Percentiles rank a stretch among this genome's conserved stretches.
phyloP scores from a whole-genome alignment of 345 rosid genomes.

The Raphanus raphanistrum region DNA sequence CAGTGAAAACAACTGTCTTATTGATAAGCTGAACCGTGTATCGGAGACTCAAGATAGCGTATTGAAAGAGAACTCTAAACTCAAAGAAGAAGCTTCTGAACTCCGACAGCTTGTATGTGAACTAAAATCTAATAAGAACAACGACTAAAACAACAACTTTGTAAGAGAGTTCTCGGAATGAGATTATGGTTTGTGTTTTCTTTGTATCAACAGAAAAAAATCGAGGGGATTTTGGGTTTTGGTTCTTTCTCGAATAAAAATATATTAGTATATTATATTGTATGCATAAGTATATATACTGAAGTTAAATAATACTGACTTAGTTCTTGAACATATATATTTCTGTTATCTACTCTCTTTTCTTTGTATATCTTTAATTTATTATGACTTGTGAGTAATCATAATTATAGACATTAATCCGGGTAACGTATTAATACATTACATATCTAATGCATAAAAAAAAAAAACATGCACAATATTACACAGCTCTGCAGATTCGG shows the following conservation, averaged over 20 bases:
- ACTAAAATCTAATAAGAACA: constrained; percentile 33
- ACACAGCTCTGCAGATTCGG: not conserved
- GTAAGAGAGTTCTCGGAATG: not conserved
- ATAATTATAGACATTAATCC: not conserved
- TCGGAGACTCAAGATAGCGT: constrained; percentile 60
- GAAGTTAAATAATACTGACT: constrained; percentile 24
- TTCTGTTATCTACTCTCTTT: not conserved
- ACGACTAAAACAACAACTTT: constrained; percentile 10
- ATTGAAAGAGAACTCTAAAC: constrained; percentile 68
- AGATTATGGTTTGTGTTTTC: constrained; percentile 6
- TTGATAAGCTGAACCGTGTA: constrained; percentile 61
- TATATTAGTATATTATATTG: not conserved
- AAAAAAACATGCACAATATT: not conserved
- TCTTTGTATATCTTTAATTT: not conserved
- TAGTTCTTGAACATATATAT: constrained; percentile 22
- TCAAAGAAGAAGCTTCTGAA: constrained; percentile 73
- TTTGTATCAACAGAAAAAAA: not conserved
- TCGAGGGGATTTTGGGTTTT: constrained; percentile 6
- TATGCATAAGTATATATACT: not conserved
- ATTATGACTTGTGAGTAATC: not conserved
- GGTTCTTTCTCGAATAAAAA: constrained; percentile 4
- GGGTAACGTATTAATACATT: not conserved
- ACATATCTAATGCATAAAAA: no score
- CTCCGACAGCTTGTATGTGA: constrained; percentile 68
- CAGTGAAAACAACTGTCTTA: constrained; percentile 61